Evolutionary conservation across 768 basidiomycete species (phyloP).

Genomic region (Leccinum aurantiacum): DNA sequence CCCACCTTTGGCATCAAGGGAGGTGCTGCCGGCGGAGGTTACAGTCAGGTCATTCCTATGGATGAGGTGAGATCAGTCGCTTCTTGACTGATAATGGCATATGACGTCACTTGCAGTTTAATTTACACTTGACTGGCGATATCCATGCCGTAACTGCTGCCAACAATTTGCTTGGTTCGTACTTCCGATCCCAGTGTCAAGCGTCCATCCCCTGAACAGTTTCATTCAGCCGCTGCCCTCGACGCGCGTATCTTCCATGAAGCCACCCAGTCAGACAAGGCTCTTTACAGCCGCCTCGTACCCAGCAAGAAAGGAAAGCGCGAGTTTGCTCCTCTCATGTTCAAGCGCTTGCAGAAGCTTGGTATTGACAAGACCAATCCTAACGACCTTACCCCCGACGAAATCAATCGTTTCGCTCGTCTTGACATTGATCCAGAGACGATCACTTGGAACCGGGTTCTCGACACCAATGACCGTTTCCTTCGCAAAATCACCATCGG

Average conservation of each 20-base stretch:
- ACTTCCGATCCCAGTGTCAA: neutral
- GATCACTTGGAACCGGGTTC: constrained; percentile 96
- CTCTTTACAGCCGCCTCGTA: constrained; percentile 87
- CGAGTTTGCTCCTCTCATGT: constrained; percentile 93
- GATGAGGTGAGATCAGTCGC: constrained; percentile 63
- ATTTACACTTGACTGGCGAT: constrained; percentile 93
- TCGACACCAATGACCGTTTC: constrained; percentile 97
- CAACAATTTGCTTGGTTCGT: constrained; percentile 87
- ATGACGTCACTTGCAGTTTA: constrained; percentile 59
- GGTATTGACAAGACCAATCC: constrained; percentile 95
- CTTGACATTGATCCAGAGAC: constrained; percentile 89
- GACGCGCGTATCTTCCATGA: constrained; percentile 99
- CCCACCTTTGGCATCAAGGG: constrained; percentile 99
- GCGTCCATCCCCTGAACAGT: constrained; percentile 3
- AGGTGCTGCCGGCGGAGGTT: constrained; percentile 96
- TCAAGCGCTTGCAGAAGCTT: constrained; percentile 92
- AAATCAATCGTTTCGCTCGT: constrained; percentile 85
- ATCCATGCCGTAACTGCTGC: constrained; percentile 98
- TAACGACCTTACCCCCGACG: constrained; percentile 88
- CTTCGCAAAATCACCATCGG: constrained; percentile 92
- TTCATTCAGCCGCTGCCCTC: constrained; percentile 79
- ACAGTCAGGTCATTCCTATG: constrained; percentile 99
- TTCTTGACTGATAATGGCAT: neutral
- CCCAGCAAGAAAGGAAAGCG: constrained; percentile 93
- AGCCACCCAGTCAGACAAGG: constrained; percentile 93